These are phyloP conservation scores for Henckelia pumila DNA, from an alignment of 257 asterid species.

Conservation along the genomic window DNA sequence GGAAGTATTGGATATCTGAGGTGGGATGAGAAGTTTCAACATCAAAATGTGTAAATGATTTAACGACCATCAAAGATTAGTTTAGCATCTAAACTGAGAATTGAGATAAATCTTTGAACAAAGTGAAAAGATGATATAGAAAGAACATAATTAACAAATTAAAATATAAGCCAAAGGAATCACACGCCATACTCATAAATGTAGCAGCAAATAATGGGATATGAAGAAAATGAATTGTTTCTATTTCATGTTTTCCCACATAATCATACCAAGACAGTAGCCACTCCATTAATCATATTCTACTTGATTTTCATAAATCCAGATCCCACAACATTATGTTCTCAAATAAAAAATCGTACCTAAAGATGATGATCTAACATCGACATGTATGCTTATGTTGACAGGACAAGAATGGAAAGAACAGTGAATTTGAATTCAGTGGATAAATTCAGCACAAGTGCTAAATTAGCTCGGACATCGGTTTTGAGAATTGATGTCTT, in stretches of 20 bases:
- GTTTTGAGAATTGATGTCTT: no score
- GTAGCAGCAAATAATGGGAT: background rate
- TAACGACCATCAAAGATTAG: background rate
- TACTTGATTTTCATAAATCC: background rate
- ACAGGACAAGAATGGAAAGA: background rate
- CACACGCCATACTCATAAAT: background rate
- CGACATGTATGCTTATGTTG: no score
- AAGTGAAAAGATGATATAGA: background rate
- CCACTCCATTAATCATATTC: background rate
- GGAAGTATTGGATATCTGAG: slow-evolving; percentile 62
- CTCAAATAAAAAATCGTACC: background rate
- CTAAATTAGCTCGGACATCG: no score
- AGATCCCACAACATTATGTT: background rate
- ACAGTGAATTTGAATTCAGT: background rate
- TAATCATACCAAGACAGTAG: background rate
- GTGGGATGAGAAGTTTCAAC: slow-evolving; percentile 3
- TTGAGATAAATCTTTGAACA: no score
- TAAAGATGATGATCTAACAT: no score
- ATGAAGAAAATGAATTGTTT: no score
- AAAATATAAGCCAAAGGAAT: background rate
- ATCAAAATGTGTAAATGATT: background rate
- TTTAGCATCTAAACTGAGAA: background rate
- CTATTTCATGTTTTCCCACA: background rate
- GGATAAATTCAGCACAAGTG: no score
- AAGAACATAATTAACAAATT: no score